phyloP scores from a whole-genome alignment of 192 early-diverging fungal genomes.

The Rhizophagus sp. region DNA sequence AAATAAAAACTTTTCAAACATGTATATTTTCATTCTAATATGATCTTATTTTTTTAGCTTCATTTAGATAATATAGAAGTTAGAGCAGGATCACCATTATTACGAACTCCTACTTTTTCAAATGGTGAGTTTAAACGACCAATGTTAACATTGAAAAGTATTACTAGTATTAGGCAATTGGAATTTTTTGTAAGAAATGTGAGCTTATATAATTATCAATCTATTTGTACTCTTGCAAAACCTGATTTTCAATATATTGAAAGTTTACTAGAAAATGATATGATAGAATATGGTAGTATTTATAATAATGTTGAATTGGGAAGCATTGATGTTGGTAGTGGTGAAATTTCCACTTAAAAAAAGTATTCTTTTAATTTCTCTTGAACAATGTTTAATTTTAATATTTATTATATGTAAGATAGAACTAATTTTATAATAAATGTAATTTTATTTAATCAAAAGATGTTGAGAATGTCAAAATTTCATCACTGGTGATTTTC shows the following conservation, averaged over 20 bases:
- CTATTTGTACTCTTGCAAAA: slow-evolving; percentile 66
- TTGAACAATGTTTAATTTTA: too few relatives aligned
- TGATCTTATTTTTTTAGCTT: neutral
- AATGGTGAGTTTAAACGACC: slow-evolving; percentile 62
- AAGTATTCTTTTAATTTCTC: too few relatives aligned
- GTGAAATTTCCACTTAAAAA: neutral
- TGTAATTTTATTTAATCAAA: too few relatives aligned
- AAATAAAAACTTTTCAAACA: neutral
- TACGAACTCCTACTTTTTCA: slow-evolving; percentile 1
- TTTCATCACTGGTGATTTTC: too few relatives aligned
- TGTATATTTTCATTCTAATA: neutral
- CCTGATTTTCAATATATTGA: slow-evolving; percentile 82
- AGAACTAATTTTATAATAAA: too few relatives aligned
- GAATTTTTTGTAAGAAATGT: slow-evolving; percentile 77
- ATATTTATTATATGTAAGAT: too few relatives aligned
- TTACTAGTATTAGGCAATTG: slow-evolving; percentile 70
- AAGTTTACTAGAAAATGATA: slow-evolving; percentile 62
- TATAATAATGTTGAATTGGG: neutral
- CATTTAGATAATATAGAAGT: slow-evolving; percentile 5
- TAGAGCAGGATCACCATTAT: slow-evolving; percentile 6
- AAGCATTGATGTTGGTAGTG: slow-evolving; percentile 1
- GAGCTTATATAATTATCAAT: slow-evolving; percentile 74
- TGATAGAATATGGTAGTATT: slow-evolving; percentile 45
- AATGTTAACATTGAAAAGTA: slow-evolving; percentile 69
- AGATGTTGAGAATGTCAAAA: too few relatives aligned